Percentiles rank a stretch among this genome's conserved stretches.
Evolutionary conservation across 768 basidiomycete genomes (phyloP).

Genomic region (Rhizopogon vinicolor): DNA sequence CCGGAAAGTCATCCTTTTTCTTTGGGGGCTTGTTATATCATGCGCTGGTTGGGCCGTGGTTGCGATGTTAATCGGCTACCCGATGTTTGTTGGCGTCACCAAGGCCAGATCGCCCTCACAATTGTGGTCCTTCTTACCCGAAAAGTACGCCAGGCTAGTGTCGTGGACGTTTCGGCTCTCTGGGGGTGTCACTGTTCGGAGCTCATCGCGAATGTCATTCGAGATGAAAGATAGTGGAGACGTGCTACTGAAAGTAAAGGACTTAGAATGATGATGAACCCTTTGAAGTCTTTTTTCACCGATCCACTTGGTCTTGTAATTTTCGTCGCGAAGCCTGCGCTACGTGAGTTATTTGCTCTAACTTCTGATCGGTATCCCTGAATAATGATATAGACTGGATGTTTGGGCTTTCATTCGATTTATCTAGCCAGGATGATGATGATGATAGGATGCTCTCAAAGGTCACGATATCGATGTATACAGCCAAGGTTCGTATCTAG

Average conservation of each 20-base stretch:
- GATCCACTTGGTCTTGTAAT: conserved; percentile 11
- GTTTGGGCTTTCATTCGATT: conserved; percentile 15
- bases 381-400: conserved; percentile 20
- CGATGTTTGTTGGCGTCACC: too few species aligned
- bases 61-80: too few species aligned
- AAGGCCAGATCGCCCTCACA: too few species aligned
- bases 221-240: conserved; percentile 24
- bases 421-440: neutral
- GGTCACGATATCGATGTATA: too few species aligned
- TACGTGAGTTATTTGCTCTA: conserved; percentile 15
- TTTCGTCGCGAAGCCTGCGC: conserved; percentile 17
- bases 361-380: neutral
- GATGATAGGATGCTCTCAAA: neutral
- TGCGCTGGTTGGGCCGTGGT: conserved; percentile 3
- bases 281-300: conserved; percentile 19
- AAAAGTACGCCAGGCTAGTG: neutral
- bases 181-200: conserved; percentile 17
- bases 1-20: conserved; percentile 8
- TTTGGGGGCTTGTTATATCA: conserved; percentile 17
- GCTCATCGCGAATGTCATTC: conserved; percentile 23
- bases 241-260: conserved; percentile 14
- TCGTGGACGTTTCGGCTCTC: conserved; percentile 9
- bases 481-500: conserved; percentile 12
- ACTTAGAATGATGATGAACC: conserved; percentile 9
- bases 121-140: conserved; percentile 22